These are phyloP conservation scores for Pezicula radicicola DNA, from an alignment of 2,329 filamentous ascomycete genomes.

Conservation along the genomic window DNA sequence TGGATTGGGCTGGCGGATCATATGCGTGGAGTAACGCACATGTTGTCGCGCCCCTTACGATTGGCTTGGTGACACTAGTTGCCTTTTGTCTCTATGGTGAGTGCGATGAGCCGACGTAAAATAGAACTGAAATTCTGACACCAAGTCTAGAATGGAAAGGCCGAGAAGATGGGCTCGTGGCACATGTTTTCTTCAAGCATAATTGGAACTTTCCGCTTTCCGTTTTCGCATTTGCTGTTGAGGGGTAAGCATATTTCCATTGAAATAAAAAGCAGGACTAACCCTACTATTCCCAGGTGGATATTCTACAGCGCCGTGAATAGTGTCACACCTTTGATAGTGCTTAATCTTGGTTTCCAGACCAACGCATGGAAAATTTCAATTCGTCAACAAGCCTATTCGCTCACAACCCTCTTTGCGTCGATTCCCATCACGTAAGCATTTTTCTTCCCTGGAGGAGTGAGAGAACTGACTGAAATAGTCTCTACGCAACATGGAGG, in stretches of 20 bases:
- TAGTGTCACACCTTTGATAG: slow-evolving; percentile 45
- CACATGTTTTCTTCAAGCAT: slow-evolving; percentile 51
- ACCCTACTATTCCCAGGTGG: slow-evolving; percentile 32
- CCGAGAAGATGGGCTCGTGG: slow-evolving; percentile 48
- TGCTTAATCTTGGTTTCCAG: slow-evolving; percentile 46
- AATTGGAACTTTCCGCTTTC: slow-evolving; percentile 53
- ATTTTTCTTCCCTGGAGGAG: slow-evolving; percentile 6
- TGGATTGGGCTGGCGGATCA: slow-evolving; percentile 44
- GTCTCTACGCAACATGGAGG: slow-evolving; percentile 42
- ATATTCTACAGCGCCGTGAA: slow-evolving; percentile 54
- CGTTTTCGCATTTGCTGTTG: slow-evolving; percentile 53
- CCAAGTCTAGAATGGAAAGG: slow-evolving; percentile 50
- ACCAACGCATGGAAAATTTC: slow-evolving; percentile 43
- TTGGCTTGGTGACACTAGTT: slow-evolving; percentile 27
- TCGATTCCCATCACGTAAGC: slow-evolving; percentile 39
- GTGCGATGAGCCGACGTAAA: slow-evolving; percentile 32
- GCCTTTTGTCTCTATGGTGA: slow-evolving; percentile 32
- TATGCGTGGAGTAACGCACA: slow-evolving; percentile 28
- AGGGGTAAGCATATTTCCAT: slow-evolving; percentile 33
- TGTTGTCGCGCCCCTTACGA: slow-evolving; percentile 27
- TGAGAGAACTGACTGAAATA: slow-evolving; percentile 4
- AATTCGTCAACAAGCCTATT: slow-evolving; percentile 44
- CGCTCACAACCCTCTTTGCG: slow-evolving; percentile 35
- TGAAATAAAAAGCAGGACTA: background rate
- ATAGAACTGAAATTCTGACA: background rate